Conservation (phyloP, 2,329 filamentous ascomycete species). For the Ceratocystis colombiana region DNA sequence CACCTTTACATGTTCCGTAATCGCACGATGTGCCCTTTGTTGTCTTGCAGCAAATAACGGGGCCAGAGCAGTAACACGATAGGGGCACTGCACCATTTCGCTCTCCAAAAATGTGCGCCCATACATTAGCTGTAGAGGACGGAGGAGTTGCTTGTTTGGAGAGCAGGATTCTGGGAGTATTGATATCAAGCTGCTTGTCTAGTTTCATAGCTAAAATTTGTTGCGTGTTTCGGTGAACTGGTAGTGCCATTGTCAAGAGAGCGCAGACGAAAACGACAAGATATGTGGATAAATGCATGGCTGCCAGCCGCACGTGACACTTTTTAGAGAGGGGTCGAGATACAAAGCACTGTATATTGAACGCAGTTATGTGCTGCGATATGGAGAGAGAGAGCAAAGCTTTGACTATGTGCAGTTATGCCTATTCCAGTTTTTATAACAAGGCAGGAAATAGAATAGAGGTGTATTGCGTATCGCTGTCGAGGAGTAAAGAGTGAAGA, state of each 20-base stretch:
- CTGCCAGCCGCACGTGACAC: not conserved
- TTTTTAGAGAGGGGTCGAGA: not conserved
- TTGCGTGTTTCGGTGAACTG: not conserved
- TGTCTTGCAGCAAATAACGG: slow-evolving; percentile 23
- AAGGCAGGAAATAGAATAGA: too few relatives aligned
- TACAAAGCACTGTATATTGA: not conserved
- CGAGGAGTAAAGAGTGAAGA: too few relatives aligned
- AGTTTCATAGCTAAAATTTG: not conserved
- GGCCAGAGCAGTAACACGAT: slow-evolving; percentile 15
- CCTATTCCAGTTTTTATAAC: too few relatives aligned
- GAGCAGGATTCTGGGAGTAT: not conserved
- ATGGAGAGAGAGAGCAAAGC: not conserved
- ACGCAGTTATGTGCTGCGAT: too few relatives aligned
- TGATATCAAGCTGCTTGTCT: not conserved
- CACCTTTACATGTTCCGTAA: slow-evolving; percentile 18
- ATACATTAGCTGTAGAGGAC: not conserved
- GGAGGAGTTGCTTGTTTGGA: not conserved
- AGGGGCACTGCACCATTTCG: slow-evolving; percentile 21
- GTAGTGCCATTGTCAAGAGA: not conserved
- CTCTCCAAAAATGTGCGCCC: slow-evolving; percentile 20
- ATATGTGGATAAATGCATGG: not conserved
- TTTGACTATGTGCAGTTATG: not conserved
- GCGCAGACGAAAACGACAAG: not conserved
- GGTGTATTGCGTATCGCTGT: too few relatives aligned
- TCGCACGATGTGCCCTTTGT: slow-evolving; percentile 20